Conservation (phyloP, 305 asterid genomes). For the Plantago rigida region DNA sequence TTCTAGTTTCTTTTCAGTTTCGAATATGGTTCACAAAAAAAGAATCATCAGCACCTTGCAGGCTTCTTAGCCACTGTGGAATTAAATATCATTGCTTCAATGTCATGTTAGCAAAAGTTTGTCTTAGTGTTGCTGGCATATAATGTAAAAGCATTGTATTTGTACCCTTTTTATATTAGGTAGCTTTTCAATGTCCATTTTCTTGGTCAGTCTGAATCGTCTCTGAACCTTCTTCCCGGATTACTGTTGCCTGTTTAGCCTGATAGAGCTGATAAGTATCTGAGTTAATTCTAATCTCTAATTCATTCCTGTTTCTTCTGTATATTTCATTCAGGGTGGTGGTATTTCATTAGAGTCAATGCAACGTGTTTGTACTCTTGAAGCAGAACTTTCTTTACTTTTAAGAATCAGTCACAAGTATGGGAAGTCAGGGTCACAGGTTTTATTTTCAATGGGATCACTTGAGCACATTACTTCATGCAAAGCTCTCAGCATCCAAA, state of each 20-base stretch:
- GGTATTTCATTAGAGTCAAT: constrained; percentile 65
- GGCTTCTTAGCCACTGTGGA: too few relatives aligned
- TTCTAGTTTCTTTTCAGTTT: too few relatives aligned
- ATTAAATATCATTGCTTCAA: too few relatives aligned
- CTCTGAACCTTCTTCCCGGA: too few relatives aligned
- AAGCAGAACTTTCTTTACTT: constrained; percentile 71
- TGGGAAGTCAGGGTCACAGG: constrained; percentile 82
- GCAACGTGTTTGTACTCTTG: constrained; percentile 86
- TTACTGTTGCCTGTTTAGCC: neutral
- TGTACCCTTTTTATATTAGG: too few relatives aligned
- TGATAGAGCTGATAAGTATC: too few relatives aligned
- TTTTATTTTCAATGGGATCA: constrained; percentile 79
- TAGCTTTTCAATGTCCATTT: neutral
- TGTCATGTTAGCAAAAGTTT: too few relatives aligned
- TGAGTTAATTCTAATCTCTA: neutral
- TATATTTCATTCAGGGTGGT: constrained; percentile 48
- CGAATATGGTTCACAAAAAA: too few relatives aligned
- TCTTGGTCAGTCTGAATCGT: constrained; percentile 7
- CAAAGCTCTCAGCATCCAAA: constrained; percentile 57
- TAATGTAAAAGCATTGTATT: too few relatives aligned
- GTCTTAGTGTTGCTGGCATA: too few relatives aligned
- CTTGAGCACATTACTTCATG: constrained; percentile 71
- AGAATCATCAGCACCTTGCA: too few relatives aligned
- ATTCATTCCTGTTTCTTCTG: neutral
- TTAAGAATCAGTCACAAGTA: constrained; percentile 83